Evolutionary conservation across 2,329 filamentous ascomycete genomes (phyloP), one percentile per base, ranked within the genome.

Genomic region (Fusarium sambucinum): DNA sequence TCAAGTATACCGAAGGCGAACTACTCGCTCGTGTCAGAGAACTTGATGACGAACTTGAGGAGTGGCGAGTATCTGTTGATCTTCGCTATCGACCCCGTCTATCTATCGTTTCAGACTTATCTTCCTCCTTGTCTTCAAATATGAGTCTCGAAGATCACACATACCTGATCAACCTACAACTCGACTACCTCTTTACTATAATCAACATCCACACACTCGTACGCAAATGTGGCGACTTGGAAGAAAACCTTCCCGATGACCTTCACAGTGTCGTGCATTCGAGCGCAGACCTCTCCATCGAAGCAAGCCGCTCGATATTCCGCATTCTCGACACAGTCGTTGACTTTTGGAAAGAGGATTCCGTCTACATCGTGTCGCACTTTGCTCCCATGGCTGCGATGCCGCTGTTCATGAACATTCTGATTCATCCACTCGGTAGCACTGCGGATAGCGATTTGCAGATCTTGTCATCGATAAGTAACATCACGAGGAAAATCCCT

Each of bases 41-140:
- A 23, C 46, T 78, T 2, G 76, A 78, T 8, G 66, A 76, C 23
- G 75, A 78, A n/a, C 67, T 78, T 19, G 76, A 78, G 47, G 60
- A 62, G n/a, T 77, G 76, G 76, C 66, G 76, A 7, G 41, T 77
- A n/a, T 73, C 74, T 0, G 53, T 78, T 5, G 52, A 52, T 19
- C 52, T 50, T 27, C 66, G 55, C 4, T 69, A 66, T 45, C 61
- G 66, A 9, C 66, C 66, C 4, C 42, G 66, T 8, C 29, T 69
- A 7, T 69, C 66, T 1, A 69, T 69, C 7, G 14, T 66, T 10
- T 58, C 63, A 4, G 63, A 64, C 4, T 25, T 47, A 1, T 65
- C 62, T 1, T 65, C 59, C 16, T 37, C 44, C 6, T 17, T 66
- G 5, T 46, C 60, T 8, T 50, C 55, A 6, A 35, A 14, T 2